Base-by-base conservation (phyloP, 1,284 basidiomycete species). In the Leccinum glutinopallens region DNA sequence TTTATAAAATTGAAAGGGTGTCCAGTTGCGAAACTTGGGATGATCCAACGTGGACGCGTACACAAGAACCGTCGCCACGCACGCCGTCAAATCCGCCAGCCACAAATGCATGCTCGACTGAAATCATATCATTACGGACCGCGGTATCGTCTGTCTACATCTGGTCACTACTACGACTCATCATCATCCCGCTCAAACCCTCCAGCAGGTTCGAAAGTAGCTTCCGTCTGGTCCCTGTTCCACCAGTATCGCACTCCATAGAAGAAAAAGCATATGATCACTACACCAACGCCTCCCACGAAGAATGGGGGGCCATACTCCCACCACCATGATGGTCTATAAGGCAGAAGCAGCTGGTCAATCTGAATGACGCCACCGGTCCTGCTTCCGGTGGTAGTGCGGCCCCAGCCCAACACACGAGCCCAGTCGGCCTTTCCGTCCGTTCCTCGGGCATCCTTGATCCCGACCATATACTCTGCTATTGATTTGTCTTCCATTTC, bases 81-180 rank as follows among this genome's bases (percentile, higher is more conserved):
- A 90, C 82, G 72, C 97, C 96, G 70, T 97, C 97, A 72, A 94
- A 91, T 53, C 97, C 97, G 71, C 97, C 97, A 56, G 93, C 87
- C 65, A 25, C 2, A 25, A 25, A 96, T 8, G 93, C 89, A 35
- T 35, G 35, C 35, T 35, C 43, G 22, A 22, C 22, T 46, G 43
- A 12, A 19, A 49, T 49, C 5, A 19, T 63, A 60, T 62, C 60
- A 58, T 58, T 61, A 63, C 37, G 58, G 61, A 37, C 35, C 56
- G 29, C 29, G 41, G 22, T 53, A 53, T 49, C 46, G 25, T 53
- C 25, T 9, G 15, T 53, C 19, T 5, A 67, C 67, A 68, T 58
- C 32, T 71, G 70, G 56, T 53, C 39, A 43, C 58, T 73, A 74
- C 58, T 73, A 74, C 39, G 67, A 73, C 46, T 86, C 83, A 58